These are phyloP conservation scores for Groenewaldozyma sp. DNA, from an alignment of 1,139 yeast genomes.

Conservation along the genomic window DNA sequence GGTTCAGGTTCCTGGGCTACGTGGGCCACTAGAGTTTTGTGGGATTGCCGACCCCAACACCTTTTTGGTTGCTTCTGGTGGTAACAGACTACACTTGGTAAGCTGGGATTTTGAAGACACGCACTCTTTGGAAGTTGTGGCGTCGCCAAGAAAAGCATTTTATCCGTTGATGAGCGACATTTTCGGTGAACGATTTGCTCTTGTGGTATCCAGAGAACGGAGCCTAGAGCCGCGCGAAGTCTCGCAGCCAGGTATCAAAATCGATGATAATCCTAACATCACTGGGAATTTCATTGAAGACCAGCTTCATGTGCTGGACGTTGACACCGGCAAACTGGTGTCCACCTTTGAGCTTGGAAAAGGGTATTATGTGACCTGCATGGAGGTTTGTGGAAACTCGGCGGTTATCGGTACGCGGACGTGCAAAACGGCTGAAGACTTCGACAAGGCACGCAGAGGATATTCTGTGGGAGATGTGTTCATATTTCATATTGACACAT, in stretches of 20 bases:
- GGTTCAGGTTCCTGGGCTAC: neutral
- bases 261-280: no score
- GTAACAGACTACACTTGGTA: neutral
- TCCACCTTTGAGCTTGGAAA: neutral
- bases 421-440: neutral
- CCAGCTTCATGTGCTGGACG: neutral
- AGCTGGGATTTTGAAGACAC: neutral
- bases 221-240: no score
- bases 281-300: no score
- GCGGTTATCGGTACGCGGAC: neutral
- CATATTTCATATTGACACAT: neutral
- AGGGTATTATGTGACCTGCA: conserved; percentile 1
- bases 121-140: neutral
- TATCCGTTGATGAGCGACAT: no score
- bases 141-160: neutral
- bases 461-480: neutral
- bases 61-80: neutral
- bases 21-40: neutral
- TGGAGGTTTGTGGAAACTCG: neutral
- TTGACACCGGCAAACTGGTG: neutral
- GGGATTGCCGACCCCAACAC: neutral
- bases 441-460: neutral
- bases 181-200: no score
- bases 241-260: no score
- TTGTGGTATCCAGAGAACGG: no score